Conservation (phyloP, 768 basidiomycete genomes). For the Psilocybe azurescens region DNA sequence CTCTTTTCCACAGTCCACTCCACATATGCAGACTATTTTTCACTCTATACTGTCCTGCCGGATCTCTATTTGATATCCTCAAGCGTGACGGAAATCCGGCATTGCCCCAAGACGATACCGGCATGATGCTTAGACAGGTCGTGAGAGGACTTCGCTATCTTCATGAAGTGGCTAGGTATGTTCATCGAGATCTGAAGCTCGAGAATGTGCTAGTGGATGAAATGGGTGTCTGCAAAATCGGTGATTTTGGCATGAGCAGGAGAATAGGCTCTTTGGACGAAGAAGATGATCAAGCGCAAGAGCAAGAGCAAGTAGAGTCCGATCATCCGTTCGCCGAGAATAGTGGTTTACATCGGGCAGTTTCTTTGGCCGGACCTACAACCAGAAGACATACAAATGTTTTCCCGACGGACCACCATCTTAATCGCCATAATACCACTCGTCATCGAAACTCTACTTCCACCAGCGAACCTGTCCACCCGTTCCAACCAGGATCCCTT, state of each 20-base stretch:
- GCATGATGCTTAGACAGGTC: conserved; percentile 87
- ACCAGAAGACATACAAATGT: conserved; percentile 28
- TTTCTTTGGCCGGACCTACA: conserved; percentile 42
- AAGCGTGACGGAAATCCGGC: conserved; percentile 71
- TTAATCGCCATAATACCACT: conserved; percentile 46
- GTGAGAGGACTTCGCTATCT: conserved; percentile 83
- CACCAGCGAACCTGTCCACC: conserved; percentile 28
- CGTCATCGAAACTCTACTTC: conserved; percentile 57
- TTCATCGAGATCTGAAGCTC: conserved; percentile 95
- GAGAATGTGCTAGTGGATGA: conserved; percentile 96
- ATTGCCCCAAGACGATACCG: conserved; percentile 77
- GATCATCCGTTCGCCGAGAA: conserved; percentile 15
- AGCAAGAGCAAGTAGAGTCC: conserved; percentile 29
- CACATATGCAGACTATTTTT: conserved; percentile 77
- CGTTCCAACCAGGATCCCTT: conserved; percentile 79
- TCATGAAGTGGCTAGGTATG: conserved; percentile 75
- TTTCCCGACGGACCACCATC: conserved; percentile 35
- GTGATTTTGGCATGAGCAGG: conserved; percentile 84
- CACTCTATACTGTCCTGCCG: conserved; percentile 83
- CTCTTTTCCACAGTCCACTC: conserved; percentile 71
- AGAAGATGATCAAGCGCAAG: conserved; percentile 36
- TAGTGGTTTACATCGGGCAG: conserved; percentile 41
- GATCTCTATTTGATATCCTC: conserved; percentile 85
- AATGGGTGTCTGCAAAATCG: conserved; percentile 83
- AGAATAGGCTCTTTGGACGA: conserved; percentile 56